These are phyloP conservation scores for Fusarium nodosum DNA, from an alignment of 2,329 filamentous ascomycete species.

Conservation along the genomic window DNA sequence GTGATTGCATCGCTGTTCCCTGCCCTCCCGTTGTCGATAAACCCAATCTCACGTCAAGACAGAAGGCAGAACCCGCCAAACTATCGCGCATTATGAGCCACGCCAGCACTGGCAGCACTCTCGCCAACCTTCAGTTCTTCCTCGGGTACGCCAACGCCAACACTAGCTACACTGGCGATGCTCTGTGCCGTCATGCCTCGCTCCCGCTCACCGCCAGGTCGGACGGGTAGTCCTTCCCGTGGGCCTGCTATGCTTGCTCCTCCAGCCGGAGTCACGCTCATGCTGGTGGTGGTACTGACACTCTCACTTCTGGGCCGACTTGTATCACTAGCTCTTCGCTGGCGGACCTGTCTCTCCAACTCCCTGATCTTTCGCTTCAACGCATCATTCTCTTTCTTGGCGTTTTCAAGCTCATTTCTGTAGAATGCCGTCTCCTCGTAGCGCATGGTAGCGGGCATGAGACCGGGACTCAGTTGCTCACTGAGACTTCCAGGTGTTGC, in stretches of 20 bases:
- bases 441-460: slow-evolving; percentile 69
- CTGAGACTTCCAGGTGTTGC: slow-evolving; percentile 57
- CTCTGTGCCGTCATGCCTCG: slow-evolving; percentile 60
- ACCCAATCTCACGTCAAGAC: not conserved
- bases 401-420: slow-evolving; percentile 70
- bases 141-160: slow-evolving; percentile 69
- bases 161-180: slow-evolving; percentile 62
- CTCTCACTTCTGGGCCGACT: slow-evolving; percentile 65
- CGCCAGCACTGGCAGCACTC: slow-evolving; percentile 67
- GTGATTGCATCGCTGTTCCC: slow-evolving; percentile 38
- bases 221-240: slow-evolving; percentile 54
- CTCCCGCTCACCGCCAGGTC: slow-evolving; percentile 54
- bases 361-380: slow-evolving; percentile 73
- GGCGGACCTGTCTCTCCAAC: slow-evolving; percentile 68
- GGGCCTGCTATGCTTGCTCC: slow-evolving; percentile 62
- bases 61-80: not conserved
- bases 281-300: slow-evolving; percentile 66
- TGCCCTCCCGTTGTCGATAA: not conserved
- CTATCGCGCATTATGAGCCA: slow-evolving; percentile 39
- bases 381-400: slow-evolving; percentile 74
- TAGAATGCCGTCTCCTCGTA: slow-evolving; percentile 74
- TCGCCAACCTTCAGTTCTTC: slow-evolving; percentile 73
- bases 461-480: slow-evolving; percentile 65
- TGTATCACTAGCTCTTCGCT: slow-evolving; percentile 63
- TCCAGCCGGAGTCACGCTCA: slow-evolving; percentile 56